A percentile compares a stretch with the other conserved stretches of the same genome.
Evolutionary conservation across 768 basidiomycete genomes (phyloP).

Genomic region (Tulasnella sp.): DNA sequence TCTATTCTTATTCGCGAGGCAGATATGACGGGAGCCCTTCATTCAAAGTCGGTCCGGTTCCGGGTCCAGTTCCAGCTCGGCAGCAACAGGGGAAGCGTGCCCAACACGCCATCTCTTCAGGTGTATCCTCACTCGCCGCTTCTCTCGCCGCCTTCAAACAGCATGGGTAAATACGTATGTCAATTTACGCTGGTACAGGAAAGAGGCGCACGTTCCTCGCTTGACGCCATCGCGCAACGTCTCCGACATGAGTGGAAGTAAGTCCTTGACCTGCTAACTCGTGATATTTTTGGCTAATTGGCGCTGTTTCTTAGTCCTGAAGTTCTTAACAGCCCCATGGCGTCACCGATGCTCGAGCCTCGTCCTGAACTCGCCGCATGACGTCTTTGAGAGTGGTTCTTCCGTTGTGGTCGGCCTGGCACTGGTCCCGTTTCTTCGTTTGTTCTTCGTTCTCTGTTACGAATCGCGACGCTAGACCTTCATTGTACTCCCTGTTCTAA

Average conservation of each 20-base stretch:
- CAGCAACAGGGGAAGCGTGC: background rate
- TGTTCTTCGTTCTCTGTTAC: background rate
- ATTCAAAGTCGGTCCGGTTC: conserved; percentile 13
- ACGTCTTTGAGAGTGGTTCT: background rate
- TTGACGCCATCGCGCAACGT: conserved; percentile 14
- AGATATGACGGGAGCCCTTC: conserved; percentile 3
- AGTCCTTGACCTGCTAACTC: background rate
- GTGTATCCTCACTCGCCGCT: background rate
- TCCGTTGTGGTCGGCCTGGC: background rate
- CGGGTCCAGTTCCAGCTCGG: conserved; percentile 3
- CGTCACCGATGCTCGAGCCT: background rate
- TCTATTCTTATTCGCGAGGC: background rate
- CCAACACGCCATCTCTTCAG: background rate
- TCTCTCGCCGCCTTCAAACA: background rate
- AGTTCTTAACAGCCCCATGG: background rate
- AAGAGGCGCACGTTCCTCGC: conserved; percentile 11
- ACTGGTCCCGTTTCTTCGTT: background rate
- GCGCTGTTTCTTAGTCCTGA: background rate
- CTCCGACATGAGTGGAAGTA: conserved; percentile 19
- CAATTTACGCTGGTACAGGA: conserved; percentile 12
- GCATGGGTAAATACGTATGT: background rate
- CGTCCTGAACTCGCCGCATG: background rate
- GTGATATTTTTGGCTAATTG: background rate
- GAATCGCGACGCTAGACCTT: background rate
- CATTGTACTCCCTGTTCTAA: too few relatives aligned